Conservation (phyloP, 805 yeast species). For the Yarrowia alimentaria region DNA sequence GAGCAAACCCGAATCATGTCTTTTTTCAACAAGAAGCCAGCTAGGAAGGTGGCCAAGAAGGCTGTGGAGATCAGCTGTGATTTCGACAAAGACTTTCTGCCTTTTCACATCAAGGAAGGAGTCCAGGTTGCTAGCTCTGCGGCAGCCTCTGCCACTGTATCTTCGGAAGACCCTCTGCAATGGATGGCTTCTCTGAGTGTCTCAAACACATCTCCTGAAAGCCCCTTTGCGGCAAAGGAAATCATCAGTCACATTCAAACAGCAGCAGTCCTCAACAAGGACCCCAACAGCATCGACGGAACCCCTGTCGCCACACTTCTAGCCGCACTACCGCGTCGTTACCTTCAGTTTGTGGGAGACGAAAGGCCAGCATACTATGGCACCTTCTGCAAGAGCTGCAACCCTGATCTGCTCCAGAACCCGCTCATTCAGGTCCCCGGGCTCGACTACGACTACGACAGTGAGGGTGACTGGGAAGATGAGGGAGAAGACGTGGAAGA, state of each 20-base stretch:
- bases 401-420: conserved; percentile 7
- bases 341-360: conserved; percentile 12
- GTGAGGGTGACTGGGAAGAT: conserved; percentile 26
- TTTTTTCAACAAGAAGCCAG: conserved; percentile 20
- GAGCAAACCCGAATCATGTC: conserved; percentile 22
- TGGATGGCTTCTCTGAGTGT: not conserved
- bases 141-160: no score
- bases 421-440: conserved; percentile 13
- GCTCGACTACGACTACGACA: conserved; percentile 21
- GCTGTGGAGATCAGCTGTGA: not conserved
- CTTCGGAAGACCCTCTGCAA: conserved; percentile 7
- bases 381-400: not conserved
- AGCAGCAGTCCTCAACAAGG: conserved; percentile 19
- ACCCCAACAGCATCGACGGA: not conserved
- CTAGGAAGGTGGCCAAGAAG: conserved; percentile 11
- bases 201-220: not conserved
- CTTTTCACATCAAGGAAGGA: conserved; percentile 1
- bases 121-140: not conserved
- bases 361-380: conserved; percentile 22
- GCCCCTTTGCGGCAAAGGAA: not conserved
- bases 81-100: conserved; percentile 10
- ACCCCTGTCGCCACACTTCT: not conserved
- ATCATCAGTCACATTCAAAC: conserved; percentile 15
- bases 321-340: conserved; percentile 2
- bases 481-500: conserved; percentile 24